Conservation (phyloP, 371 early-diverging fungal genomes). For the Mucor indicus region DNA sequence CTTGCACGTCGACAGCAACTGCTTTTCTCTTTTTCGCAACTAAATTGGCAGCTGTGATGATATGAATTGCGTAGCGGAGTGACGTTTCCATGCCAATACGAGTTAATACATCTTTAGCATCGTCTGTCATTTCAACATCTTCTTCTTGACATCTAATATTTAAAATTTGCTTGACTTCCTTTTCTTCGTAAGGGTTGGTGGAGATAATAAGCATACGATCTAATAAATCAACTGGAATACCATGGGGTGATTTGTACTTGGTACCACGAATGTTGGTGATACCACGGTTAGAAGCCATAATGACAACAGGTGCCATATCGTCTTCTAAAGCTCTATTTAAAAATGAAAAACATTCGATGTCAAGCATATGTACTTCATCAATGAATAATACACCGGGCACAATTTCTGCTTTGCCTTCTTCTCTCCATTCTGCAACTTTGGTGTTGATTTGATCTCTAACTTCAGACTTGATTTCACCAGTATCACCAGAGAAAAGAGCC, state of each 20-base stretch:
- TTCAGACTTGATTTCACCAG: constrained; percentile 97
- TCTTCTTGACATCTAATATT: constrained; percentile 94
- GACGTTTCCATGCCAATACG: constrained; percentile 90
- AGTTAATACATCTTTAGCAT: constrained; percentile 87
- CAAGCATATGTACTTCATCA: constrained; percentile 99
- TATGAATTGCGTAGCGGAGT: constrained; percentile 96
- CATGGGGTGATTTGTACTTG: constrained; percentile 90
- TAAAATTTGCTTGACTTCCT: constrained; percentile 91
- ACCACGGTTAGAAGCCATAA: constrained; percentile 98
- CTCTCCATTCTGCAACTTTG: constrained; percentile 97
- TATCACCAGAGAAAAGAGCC: constrained; percentile 96
- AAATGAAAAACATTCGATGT: constrained; percentile 98
- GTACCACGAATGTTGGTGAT: constrained; percentile 94
- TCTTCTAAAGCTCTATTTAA: constrained; percentile 96
- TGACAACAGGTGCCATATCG: constrained; percentile 94
- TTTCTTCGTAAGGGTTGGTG: constrained; percentile 80
- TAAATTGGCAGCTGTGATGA: constrained; percentile 91
- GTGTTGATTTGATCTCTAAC: constrained; percentile 98
- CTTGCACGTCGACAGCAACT: constrained; percentile 83
- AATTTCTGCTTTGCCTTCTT: constrained; percentile 98
- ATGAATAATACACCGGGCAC: constrained; percentile 98
- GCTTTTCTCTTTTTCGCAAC: constrained; percentile 91
- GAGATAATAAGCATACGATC: constrained; percentile 94
- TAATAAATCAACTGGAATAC: constrained; percentile 95
- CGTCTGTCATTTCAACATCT: constrained; percentile 94